phyloP scores from a whole-genome alignment of 2,329 filamentous ascomycete species.

The Fusarium setosum region DNA sequence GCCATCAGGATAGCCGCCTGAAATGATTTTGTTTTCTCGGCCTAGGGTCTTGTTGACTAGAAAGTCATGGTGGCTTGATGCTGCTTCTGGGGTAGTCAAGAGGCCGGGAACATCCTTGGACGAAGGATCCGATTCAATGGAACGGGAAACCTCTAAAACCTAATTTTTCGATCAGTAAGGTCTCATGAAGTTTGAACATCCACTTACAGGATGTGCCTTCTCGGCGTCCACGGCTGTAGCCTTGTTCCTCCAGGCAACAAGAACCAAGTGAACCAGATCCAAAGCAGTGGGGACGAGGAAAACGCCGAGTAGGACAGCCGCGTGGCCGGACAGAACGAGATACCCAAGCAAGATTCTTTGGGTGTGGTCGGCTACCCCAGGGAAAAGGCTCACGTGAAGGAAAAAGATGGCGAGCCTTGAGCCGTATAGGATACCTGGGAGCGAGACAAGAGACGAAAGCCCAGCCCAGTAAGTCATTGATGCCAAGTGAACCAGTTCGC shows the following conservation, averaged over 20 bases:
- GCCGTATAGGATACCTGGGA: background rate
- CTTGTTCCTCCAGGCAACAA: background rate
- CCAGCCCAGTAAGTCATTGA: background rate
- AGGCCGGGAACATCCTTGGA: rapidly evolving
- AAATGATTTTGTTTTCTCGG: background rate
- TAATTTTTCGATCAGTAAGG: background rate
- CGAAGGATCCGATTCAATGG: rapidly evolving
- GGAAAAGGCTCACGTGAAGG: slow-evolving; percentile 14
- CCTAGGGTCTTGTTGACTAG: background rate
- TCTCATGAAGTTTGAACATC: rapidly evolving
- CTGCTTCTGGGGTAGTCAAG: rapidly evolving
- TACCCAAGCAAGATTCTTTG: slow-evolving; percentile 10
- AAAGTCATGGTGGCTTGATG: background rate
- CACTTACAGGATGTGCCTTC: background rate
- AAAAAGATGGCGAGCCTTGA: slow-evolving; percentile 6
- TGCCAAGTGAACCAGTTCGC: slow-evolving; percentile 17
- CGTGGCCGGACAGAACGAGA: slow-evolving; percentile 13
- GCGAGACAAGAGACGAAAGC: background rate
- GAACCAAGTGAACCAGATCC: background rate
- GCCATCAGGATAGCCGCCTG: rapidly evolving
- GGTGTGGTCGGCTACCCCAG: background rate
- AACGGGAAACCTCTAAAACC: background rate
- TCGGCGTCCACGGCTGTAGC: rapidly evolving
- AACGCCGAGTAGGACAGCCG: background rate
- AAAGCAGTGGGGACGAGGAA: slow-evolving; percentile 5